Evolutionary conservation across 495 filamentous ascomycete genomes (phyloP).

Genomic region (Neurospora terricola): DNA sequence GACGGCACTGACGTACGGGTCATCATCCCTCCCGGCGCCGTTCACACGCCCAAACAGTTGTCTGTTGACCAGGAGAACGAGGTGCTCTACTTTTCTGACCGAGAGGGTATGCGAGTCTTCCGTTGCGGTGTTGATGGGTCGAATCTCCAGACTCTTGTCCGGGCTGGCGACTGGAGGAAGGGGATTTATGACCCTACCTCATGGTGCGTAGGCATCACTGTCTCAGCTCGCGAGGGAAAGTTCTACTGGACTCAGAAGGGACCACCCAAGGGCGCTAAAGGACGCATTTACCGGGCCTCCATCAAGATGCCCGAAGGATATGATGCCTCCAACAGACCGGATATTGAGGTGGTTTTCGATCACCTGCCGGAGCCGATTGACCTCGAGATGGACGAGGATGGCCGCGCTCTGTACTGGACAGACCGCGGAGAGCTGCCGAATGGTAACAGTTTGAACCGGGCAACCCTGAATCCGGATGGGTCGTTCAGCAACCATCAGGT

Average conservation of each 20-base stretch:
- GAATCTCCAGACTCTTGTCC: conserved; percentile 31
- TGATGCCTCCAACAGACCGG: conserved; percentile 12
- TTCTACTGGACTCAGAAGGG: conserved; percentile 55
- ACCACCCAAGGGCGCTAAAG: conserved; percentile 32
- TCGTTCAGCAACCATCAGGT: conserved; percentile 8
- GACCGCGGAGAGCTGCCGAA: conserved; percentile 42
- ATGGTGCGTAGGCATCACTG: conserved; percentile 45
- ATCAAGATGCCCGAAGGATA: conserved; percentile 21
- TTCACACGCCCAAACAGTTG: conserved; percentile 48
- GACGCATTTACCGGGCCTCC: conserved; percentile 37
- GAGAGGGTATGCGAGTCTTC: conserved; percentile 41
- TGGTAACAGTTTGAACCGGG: conserved; percentile 37
- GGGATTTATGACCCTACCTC: conserved; percentile 22
- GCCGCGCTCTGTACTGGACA: conserved; percentile 41
- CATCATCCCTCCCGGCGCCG: conserved; percentile 24
- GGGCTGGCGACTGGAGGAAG: conserved; percentile 21
- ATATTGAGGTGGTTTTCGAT: conserved; percentile 35
- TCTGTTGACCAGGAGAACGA: conserved; percentile 17
- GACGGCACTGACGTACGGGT: conserved; percentile 29
- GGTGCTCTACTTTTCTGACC: conserved; percentile 43
- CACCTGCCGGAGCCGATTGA: conserved; percentile 46
- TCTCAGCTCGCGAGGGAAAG: conserved; percentile 26
- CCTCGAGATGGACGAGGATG: conserved; percentile 35
- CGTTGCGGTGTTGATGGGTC: conserved; percentile 38
- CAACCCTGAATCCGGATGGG: conserved; percentile 8